Percentiles rank a stretch among this genome's conserved stretches.
Conservation (phyloP, 1,139 yeast genomes). For the Saccharomyces pastorianus region DNA sequence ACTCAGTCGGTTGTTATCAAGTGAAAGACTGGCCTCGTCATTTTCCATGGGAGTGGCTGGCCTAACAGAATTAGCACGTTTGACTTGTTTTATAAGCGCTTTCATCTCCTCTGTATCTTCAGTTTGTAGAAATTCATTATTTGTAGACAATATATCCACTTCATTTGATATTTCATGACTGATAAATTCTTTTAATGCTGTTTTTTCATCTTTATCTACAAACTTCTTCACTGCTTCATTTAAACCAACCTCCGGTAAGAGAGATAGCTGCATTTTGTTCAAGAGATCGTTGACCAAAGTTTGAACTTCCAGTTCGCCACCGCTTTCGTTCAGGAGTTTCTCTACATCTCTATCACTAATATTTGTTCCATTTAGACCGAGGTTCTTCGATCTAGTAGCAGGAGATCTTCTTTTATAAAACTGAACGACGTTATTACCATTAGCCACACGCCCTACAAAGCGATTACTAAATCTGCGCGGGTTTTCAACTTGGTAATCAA, state of each 20-base stretch:
- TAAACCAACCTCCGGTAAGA: slow-evolving; percentile 69
- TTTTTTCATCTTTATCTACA: slow-evolving; percentile 77
- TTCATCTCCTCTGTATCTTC: slow-evolving; percentile 32
- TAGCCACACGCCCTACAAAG: slow-evolving; percentile 88
- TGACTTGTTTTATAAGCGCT: slow-evolving; percentile 24
- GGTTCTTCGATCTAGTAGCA: slow-evolving; percentile 22
- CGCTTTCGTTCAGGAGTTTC: slow-evolving; percentile 13
- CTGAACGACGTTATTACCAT: slow-evolving; percentile 73
- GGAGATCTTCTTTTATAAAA: slow-evolving; percentile 40
- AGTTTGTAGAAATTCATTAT: slow-evolving; percentile 33
- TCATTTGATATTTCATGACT: slow-evolving; percentile 59
- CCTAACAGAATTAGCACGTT: slow-evolving; percentile 15
- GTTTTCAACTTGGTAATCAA: slow-evolving; percentile 82
- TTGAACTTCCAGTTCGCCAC: slow-evolving; percentile 45
- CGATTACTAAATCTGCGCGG: slow-evolving; percentile 81
- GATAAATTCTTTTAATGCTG: slow-evolving; percentile 59
- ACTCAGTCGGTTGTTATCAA: neutral
- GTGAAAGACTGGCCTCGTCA: neutral
- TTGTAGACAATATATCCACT: slow-evolving; percentile 45
- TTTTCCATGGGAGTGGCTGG: neutral
- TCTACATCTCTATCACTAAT: slow-evolving; percentile 24
- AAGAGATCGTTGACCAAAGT: slow-evolving; percentile 55
- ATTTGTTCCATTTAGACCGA: slow-evolving; percentile 13
- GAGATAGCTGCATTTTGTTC: slow-evolving; percentile 51
- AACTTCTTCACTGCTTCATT: slow-evolving; percentile 63